These are phyloP conservation scores for Penicillium griseofulvum DNA, from an alignment of 2,329 filamentous ascomycete species.

Conservation along the genomic window DNA sequence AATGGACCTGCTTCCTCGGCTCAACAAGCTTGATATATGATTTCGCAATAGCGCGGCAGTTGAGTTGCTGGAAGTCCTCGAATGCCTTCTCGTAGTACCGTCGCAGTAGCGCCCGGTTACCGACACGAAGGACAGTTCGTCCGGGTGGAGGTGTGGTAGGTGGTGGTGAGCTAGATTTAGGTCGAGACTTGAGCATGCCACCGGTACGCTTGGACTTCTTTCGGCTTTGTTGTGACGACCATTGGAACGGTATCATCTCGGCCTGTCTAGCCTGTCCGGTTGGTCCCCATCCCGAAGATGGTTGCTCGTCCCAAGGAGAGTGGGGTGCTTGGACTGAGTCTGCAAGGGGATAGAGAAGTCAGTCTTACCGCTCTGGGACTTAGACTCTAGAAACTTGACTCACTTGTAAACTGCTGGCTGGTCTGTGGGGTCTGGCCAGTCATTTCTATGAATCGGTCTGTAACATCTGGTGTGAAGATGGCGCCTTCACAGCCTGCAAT, in stretches of 20 bases:
- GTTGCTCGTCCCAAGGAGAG: conserved; percentile 15
- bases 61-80: conserved; percentile 46
- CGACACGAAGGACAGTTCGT: conserved; percentile 30
- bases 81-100: conserved; percentile 44
- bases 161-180: conserved; percentile 19
- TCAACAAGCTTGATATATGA: conserved; percentile 49
- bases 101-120: conserved; percentile 26
- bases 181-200: conserved; percentile 16
- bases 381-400: conserved; percentile 4
- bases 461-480: conserved; percentile 39
- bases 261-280: conserved; percentile 15
- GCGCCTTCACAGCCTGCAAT: conserved; percentile 31
- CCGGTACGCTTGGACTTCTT: conserved; percentile 24
- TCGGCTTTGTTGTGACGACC: conserved; percentile 28
- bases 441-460: conserved; percentile 34
- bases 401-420: conserved; percentile 26
- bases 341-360: background rate
- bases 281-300: conserved; percentile 25
- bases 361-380: background rate
- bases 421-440: conserved; percentile 21
- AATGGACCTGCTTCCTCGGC: conserved; percentile 48
- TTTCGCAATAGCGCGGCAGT: conserved; percentile 46
- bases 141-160: conserved; percentile 16
- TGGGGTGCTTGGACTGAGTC: conserved; percentile 8
- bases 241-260: conserved; percentile 34